phyloP scores from a whole-genome alignment of 768 basidiomycete species.

The Fistulinella prunicolor region DNA sequence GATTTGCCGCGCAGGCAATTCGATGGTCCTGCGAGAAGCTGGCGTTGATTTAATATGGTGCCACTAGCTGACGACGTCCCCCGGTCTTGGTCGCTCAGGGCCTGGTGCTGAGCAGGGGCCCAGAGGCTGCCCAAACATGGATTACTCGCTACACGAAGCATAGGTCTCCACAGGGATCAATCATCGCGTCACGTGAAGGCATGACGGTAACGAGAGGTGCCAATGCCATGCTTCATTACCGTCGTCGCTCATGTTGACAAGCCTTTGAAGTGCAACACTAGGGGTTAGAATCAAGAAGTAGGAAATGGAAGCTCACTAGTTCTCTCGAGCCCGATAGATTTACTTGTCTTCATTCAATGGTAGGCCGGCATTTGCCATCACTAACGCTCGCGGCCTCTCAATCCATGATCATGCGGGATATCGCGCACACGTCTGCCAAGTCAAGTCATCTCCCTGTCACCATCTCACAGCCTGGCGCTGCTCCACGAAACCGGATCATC shows the following conservation, averaged over 20 bases:
- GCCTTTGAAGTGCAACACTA: neutral
- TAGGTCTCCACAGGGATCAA: neutral
- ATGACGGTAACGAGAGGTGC: neutral
- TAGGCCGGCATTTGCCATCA: no score
- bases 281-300: neutral
- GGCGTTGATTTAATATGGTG: neutral
- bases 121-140: slow-evolving; percentile 10
- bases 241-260: neutral
- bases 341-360: no score
- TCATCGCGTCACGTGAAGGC: neutral
- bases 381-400: no score
- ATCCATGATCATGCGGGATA: no score
- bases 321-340: no score
- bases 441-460: neutral
- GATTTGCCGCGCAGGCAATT: slow-evolving; percentile 1
- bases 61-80: neutral
- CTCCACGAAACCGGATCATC: neutral
- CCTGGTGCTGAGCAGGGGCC: neutral
- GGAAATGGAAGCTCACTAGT: no score
- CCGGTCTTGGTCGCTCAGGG: neutral
- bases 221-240: neutral
- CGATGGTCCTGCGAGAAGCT: neutral
- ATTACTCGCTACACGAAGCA: neutral
- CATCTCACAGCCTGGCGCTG: neutral
- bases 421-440: neutral